Evolutionary conservation across 345 rosid species (phyloP), one percentile per base, ranked within the genome.

Genomic region (Iberis pinnata): DNA sequence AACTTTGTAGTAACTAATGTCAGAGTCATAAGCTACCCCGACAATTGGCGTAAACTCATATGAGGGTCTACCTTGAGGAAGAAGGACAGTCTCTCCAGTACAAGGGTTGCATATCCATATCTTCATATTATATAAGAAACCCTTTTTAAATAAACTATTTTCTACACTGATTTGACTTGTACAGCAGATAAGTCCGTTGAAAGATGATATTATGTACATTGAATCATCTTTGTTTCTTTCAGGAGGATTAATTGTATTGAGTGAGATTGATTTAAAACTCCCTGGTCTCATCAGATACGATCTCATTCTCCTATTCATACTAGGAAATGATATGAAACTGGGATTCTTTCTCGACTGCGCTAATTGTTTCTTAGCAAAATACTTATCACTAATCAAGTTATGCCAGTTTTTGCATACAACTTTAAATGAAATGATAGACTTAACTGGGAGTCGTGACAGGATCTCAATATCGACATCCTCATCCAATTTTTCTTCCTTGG

Each of bases 41-140:
- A 69, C 41, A 17, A 26, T 15, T 38, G 77, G 73, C 17, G 9
- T 38, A 12, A 37, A 17, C 8, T 17, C 12, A 25, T 31, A 33
- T 0, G 73, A 68, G n/a, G 40, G 53, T 27, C n/a, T 72, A 14
- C 70, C 73, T 63, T 50, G 64, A 0, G 73, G 73, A 44, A 72
- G 76, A 42, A 67, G 60, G 29, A 63, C 38, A 43, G 37, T 46
- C 8, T 73, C 47, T 43, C 50, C 37, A 0, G 58, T 73, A 16
- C 17, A 46, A 11, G 70, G 73, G 56, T 73, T 68, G 47, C 70
- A 55, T 26, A 73, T 60, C 39, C 70, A 41, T 27, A 73, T 64
- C 52, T 73, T 60, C 63, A 68, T 48, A 47, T 68, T 64, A 5
- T n/a, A n/a, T n/a, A 4, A 15, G 9, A 48, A 35, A 29, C 44